A percentile compares a stretch with the other conserved stretches of the same genome.
Conservation (phyloP, 768 basidiomycete species). For the Macrolepiota fuliginosa region DNA sequence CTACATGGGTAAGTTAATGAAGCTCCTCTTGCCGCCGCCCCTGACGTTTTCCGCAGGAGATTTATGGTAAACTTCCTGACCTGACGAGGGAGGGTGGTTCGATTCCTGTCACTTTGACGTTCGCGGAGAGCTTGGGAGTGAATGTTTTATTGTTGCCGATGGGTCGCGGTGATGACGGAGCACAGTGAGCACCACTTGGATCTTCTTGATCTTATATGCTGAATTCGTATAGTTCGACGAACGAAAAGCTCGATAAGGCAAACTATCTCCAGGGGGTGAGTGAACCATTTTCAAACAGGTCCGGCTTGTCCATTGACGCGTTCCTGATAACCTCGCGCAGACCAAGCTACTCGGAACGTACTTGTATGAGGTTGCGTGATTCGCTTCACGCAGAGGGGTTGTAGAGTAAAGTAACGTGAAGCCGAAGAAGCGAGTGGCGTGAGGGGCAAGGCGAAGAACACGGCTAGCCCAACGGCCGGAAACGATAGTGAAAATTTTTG, state of each 20-base stretch:
- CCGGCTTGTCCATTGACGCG: conserved; percentile 4
- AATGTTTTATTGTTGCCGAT: conserved; percentile 91
- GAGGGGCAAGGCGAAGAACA: not conserved
- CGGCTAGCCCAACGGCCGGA: not conserved
- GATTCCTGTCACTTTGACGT: conserved; percentile 91
- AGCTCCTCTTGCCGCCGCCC: not conserved
- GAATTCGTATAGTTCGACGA: conserved; percentile 62
- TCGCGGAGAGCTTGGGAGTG: conserved; percentile 83
- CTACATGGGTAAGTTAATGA: conserved; percentile 58
- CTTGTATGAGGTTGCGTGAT: conserved; percentile 67
- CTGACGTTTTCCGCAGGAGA: conserved; percentile 25
- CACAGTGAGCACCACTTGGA: conserved; percentile 58
- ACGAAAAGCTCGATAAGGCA: conserved; percentile 89
- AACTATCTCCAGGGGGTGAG: conserved; percentile 88
- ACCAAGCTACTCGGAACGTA: conserved; percentile 80
- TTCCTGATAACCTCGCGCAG: conserved; percentile 25
- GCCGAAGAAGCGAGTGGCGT: not conserved
- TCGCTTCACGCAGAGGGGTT: not conserved
- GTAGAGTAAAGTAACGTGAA: not conserved
- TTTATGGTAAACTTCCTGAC: conserved; percentile 78
- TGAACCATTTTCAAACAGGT: not conserved
- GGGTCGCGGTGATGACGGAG: conserved; percentile 93
- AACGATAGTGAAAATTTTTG: not conserved
- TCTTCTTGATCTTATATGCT: not conserved
- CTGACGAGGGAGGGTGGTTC: conserved; percentile 91